phyloP scores from a whole-genome alignment of 2,329 filamentous ascomycete genomes.

The Botryotinia narcissicola region DNA sequence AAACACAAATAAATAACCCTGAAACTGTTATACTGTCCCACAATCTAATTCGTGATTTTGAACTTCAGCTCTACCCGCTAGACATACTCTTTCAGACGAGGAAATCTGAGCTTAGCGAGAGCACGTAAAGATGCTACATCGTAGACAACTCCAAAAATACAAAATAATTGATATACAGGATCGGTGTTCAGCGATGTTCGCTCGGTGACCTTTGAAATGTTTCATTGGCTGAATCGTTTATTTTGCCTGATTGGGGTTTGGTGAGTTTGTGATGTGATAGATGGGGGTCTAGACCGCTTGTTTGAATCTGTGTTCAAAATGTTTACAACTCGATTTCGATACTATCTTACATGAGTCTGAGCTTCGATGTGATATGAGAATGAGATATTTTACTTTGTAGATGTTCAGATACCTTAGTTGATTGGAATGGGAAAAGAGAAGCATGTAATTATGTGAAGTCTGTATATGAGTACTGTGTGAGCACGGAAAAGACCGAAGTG shows the following conservation, averaged over 20 bases:
- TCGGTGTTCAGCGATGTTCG: constrained; percentile 14
- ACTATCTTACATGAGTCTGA: neutral
- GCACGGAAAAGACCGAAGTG: neutral
- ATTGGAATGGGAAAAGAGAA: neutral
- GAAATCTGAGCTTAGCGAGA: neutral
- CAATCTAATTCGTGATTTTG: constrained; percentile 4
- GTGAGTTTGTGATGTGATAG: neutral
- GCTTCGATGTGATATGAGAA: neutral
- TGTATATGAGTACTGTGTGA: neutral
- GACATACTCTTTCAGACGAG: neutral
- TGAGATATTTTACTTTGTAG: neutral
- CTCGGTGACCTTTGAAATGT: constrained; percentile 10
- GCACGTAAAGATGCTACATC: neutral
- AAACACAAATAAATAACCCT: neutral
- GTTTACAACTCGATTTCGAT: neutral
- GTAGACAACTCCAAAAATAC: neutral
- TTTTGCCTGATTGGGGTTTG: constrained; percentile 28
- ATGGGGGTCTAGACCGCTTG: constrained; percentile 23
- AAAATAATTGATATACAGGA: neutral
- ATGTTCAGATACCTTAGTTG: neutral
- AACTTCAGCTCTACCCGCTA: constrained; percentile 15
- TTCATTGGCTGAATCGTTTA: constrained; percentile 25
- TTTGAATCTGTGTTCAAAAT: neutral
- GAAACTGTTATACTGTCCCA: neutral
- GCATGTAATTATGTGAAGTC: neutral